Evolutionary conservation across 768 basidiomycete species (phyloP).

Genomic region (Auriscalpium orientale): DNA sequence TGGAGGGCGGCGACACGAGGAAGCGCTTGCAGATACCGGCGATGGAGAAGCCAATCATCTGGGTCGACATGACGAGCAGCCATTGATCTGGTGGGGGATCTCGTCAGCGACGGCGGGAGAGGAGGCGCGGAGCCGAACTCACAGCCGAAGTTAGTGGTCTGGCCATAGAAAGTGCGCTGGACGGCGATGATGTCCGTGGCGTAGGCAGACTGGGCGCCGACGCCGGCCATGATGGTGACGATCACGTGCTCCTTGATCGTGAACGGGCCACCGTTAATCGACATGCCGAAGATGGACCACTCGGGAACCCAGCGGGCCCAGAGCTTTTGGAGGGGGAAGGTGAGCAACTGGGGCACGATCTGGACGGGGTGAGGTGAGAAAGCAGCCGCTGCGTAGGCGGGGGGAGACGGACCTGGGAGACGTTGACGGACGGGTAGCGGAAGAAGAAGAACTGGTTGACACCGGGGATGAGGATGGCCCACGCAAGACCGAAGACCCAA

Average conservation of each 20-base stretch:
- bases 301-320: constrained; percentile 52
- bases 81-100: constrained; percentile 21
- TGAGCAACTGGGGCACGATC: constrained; percentile 62
- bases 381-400: not conserved
- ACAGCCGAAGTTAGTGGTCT: constrained; percentile 28
- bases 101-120: not conserved
- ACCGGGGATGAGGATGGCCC: constrained; percentile 57
- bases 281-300: constrained; percentile 41
- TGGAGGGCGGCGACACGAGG: constrained; percentile 35
- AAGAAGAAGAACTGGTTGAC: constrained; percentile 78
- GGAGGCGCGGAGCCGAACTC: constrained; percentile 15
- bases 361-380: constrained; percentile 1
- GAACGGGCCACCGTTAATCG: constrained; percentile 64
- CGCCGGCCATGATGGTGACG: constrained; percentile 35
- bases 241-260: constrained; percentile 67
- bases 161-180: constrained; percentile 38
- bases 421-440: constrained; percentile 44
- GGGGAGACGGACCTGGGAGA: constrained; percentile 19
- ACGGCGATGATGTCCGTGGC: constrained; percentile 41
- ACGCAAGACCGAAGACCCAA: constrained; percentile 32
- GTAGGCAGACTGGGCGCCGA: constrained; percentile 27
- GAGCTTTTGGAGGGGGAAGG: constrained; percentile 55
- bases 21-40: constrained; percentile 38
- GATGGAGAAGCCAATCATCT: constrained; percentile 34
- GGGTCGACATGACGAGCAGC: constrained; percentile 35